Evolutionary conservation across 2,329 filamentous ascomycete species (phyloP), one percentile per base, ranked within the genome.

Genomic region (Pezicula neosporulosa): DNA sequence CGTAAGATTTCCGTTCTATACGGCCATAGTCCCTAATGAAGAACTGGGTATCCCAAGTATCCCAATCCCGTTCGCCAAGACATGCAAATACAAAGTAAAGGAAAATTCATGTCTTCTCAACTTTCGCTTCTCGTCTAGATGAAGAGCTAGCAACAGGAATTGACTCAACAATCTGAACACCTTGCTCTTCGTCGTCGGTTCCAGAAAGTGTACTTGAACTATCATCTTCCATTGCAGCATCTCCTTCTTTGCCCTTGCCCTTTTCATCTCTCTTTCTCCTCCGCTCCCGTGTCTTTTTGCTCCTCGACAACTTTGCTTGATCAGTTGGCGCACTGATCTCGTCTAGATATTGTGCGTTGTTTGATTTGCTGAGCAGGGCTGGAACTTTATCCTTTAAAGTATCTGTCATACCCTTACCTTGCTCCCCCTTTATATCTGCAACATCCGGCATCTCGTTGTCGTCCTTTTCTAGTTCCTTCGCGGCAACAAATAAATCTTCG

Each of bases 311-410:
- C 48, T 60, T 65, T 7, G 59, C 59, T 19, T 58, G 58, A 54
- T 65, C 62, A 15, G 53, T 57, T 16, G 77, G 77, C 24, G 79
- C 77, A 63, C 81, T 84, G 65, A 87, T 83, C 8, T 72, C 73
- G 66, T 87, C 83, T 45, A 87, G 68, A 65, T 84, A 87, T 47
- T 81, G 72, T 49, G 78, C 76, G 55, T 82, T 77, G 51, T 74
- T 74, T 62, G 86, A 77, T 6, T 70, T 70, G 33, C 81, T 80
- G 51, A 75, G 70, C 18, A 87, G 68, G 48, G 53, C 59, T 5
- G 67, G 62, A 44, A 57, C 27, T 15, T 47, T 46, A 5, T 47
- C 45, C 18, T 41, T 33, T 4, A 41, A 30, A 21, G 41, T 33
- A 5, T 27, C 33, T 8, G 18, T 21, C n/a, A 37, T 19, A 10